Conservation (phyloP, 805 yeast genomes). For the Barnettozyma pratensis region DNA sequence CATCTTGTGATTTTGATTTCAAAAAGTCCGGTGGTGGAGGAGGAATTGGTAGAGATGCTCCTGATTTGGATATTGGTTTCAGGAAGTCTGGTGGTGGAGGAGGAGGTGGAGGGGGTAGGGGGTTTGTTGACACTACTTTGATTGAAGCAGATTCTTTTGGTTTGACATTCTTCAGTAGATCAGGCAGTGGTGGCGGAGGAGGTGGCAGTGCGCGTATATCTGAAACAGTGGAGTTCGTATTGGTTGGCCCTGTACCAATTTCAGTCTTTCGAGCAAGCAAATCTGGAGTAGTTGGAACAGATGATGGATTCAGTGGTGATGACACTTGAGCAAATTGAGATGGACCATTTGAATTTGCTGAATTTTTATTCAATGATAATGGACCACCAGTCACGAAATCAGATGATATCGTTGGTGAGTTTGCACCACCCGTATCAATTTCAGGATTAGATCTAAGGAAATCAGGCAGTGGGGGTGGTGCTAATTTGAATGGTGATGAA, state of each 20-base stretch:
- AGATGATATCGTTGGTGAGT: not conserved
- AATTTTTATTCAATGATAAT: not conserved
- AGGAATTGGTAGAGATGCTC: slow-evolving; percentile 14
- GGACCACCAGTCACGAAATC: not conserved
- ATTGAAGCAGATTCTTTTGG: not conserved
- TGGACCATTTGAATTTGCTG: too few relatives aligned
- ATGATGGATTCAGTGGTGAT: not conserved
- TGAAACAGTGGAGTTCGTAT: slow-evolving; percentile 1
- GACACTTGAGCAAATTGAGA: not conserved
- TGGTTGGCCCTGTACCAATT: not conserved
- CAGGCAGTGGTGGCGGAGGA: slow-evolving; percentile 25
- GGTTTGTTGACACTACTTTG: not conserved
- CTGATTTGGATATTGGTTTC: not conserved
- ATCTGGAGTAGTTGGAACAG: not conserved
- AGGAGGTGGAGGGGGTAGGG: slow-evolving; percentile 5
- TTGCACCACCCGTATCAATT: not conserved
- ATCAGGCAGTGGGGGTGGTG: slow-evolving; percentile 16
- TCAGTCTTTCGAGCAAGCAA: slow-evolving; percentile 2
- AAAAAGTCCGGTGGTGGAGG: slow-evolving; percentile 13
- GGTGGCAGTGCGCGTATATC: slow-evolving; percentile 14
- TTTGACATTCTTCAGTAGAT: not conserved
- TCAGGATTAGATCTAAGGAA: not conserved
- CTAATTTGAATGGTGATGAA: slow-evolving; percentile 3
- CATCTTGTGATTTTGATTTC: not conserved
- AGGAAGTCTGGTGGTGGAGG: slow-evolving; percentile 6